Base-by-base conservation (phyloP, 208 protist species). In the Trypanosoma conorhini region DNA sequence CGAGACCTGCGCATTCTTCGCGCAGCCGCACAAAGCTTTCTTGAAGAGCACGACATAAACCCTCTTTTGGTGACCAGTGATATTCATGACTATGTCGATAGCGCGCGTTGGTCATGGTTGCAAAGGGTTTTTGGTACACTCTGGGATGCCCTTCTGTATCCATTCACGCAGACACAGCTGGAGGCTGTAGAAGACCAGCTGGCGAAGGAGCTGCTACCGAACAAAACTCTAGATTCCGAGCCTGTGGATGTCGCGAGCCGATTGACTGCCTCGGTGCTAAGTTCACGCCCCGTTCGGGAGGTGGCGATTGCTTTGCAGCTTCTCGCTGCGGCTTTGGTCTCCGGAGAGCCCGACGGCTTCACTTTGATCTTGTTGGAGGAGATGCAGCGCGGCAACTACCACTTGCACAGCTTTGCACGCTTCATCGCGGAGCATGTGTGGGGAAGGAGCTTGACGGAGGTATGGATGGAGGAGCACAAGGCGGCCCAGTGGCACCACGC, bases 21-120 rank as follows among this genome's bases (percentile, higher is more conserved):
- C 19, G 21, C 50, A 2, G 71, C 56, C 17, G 72, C 84, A 56
- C 77, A 83, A 70, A 58, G 65, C 17, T 40, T 57, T 30, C 60
- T 90, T 58, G 81, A 92, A 33, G 72, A 70, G 22, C 61, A 76
- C n/a, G 71, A 88, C 31, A 67, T 89, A 10, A 63, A 70, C 30
- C 83, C 87, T 3, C 80, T 96, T n/a, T 82, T 96, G 10, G 79
- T 85, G 60, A 70, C 79, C 13, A 78, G 85, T 33, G 91, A 96
- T 62, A 40, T 82, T 19, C 74, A 92, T 62, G 66, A 78, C 31
- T 91, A 92, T 71, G 21, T 87, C 26, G 70, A 69, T 60, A 42
- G 77, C 46, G 54, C 35, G 35, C 64, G 74, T 19, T 83, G 72
- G 79, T 85, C 87, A 19, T 56, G 19, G 24, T 12, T 82, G 17